Evolutionary conservation across 805 yeast species (phyloP).

Genomic region (Pichia cabralensis): DNA sequence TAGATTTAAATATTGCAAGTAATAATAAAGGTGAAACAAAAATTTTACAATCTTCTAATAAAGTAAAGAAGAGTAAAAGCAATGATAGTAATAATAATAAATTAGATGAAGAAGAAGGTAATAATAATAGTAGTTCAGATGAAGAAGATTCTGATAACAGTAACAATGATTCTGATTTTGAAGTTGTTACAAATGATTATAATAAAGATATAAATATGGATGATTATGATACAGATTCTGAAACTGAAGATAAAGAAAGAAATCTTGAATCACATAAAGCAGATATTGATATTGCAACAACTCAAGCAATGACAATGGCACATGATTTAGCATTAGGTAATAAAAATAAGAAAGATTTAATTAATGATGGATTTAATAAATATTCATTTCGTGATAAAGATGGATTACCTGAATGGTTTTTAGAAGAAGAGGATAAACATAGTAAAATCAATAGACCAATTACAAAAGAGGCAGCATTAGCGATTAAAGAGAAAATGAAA

Average conservation of each 20-base stretch:
- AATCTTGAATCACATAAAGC: constrained; percentile 40
- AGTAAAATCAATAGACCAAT: constrained; percentile 83
- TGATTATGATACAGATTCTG: constrained; percentile 39
- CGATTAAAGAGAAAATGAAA: constrained; percentile 62
- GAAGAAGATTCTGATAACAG: constrained; percentile 10
- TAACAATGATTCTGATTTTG: constrained; percentile 28
- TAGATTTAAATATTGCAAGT: constrained; percentile 27
- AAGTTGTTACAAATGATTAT: constrained; percentile 35
- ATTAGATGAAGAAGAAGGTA: constrained; percentile 7
- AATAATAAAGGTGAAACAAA: constrained; percentile 9
- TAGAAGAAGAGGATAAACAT: constrained; percentile 85
- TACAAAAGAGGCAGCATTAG: constrained; percentile 85
- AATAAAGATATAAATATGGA: constrained; percentile 29
- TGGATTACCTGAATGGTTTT: constrained; percentile 92
- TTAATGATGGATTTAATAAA: constrained; percentile 89
- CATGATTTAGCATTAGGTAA: constrained; percentile 91
- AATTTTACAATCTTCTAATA: constrained; percentile 5
- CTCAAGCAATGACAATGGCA: constrained; percentile 95
- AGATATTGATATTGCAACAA: constrained; percentile 78
- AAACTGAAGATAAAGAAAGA: constrained; percentile 39
- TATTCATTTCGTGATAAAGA: constrained; percentile 87
- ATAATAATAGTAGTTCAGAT: constrained; percentile 16
- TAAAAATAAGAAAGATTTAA: constrained; percentile 68
- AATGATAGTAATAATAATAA: constrained; percentile 7
- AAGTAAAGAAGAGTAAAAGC: constrained; percentile 12